phyloP scores from a whole-genome alignment of 371 early-diverging fungal genomes.

The Gilbertella persicaria region DNA sequence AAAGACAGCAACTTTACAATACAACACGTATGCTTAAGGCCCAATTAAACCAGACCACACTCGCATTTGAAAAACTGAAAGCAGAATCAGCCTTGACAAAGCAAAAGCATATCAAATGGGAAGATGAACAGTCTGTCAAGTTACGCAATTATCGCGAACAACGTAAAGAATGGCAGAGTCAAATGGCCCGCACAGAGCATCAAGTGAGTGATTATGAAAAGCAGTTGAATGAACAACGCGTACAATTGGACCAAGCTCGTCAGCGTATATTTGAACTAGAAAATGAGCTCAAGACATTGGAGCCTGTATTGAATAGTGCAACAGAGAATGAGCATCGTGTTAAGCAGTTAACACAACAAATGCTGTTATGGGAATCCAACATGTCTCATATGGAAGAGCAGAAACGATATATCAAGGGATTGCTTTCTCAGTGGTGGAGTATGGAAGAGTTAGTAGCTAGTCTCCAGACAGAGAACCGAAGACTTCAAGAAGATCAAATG shows the following conservation, averaged over 20 bases:
- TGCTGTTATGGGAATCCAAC: constrained; percentile 56
- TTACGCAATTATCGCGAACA: constrained; percentile 59
- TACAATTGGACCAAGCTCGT: constrained; percentile 33
- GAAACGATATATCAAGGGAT: constrained; percentile 40
- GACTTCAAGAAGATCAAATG: constrained; percentile 25
- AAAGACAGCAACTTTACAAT: constrained; percentile 64
- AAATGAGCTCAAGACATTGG: constrained; percentile 48
- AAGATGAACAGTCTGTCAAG: constrained; percentile 61
- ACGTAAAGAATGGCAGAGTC: constrained; percentile 56
- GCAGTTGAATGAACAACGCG: constrained; percentile 24
- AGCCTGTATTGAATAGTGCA: constrained; percentile 52
- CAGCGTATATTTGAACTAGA: constrained; percentile 53
- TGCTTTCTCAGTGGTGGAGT: constrained; percentile 47
- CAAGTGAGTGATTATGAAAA: constrained; percentile 49
- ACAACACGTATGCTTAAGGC: constrained; percentile 58
- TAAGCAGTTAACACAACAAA: constrained; percentile 59
- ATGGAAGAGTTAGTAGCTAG: constrained; percentile 46
- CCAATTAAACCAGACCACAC: constrained; percentile 54
- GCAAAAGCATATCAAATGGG: constrained; percentile 66
- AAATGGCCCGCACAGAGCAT: constrained; percentile 47
- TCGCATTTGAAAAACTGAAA: constrained; percentile 55
- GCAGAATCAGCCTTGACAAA: constrained; percentile 56
- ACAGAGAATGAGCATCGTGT: constrained; percentile 60
- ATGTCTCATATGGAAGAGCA: constrained; percentile 44
- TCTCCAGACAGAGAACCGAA: constrained; percentile 34